A percentile compares a stretch with the other conserved stretches of the same genome.
These are phyloP conservation scores for Phaeotremella skinneri DNA, from an alignment of 768 basidiomycete species.

Conservation along the genomic window DNA sequence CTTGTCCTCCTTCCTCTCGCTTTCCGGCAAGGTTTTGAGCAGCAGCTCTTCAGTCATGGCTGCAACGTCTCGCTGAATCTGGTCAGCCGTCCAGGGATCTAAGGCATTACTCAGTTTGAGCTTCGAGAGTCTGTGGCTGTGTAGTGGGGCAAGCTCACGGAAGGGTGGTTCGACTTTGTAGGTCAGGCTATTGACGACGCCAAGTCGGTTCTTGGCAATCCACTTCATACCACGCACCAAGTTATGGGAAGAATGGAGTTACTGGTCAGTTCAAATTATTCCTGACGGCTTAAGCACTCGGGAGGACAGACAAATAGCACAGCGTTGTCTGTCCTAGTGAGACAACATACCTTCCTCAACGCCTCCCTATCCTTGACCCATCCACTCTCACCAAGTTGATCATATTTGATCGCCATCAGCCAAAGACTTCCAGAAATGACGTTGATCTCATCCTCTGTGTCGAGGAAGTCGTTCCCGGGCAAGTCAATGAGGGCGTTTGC, in stretches of 20 bases:
- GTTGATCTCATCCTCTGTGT: constrained; percentile 45
- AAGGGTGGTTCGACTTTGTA: constrained; percentile 43
- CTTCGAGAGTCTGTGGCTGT: neutral
- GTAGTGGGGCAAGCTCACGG: constrained; percentile 26
- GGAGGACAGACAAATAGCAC: no score
- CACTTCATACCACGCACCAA: constrained; percentile 17
- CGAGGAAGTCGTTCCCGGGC: constrained; percentile 33
- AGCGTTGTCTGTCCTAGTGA: no score
- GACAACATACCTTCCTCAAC: constrained; percentile 25
- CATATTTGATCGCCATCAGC: constrained; percentile 34
- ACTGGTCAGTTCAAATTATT: no score
- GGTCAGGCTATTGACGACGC: constrained; percentile 20
- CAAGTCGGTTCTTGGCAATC: constrained; percentile 23
- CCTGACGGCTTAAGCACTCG: no score
- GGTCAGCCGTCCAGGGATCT: constrained; percentile 37
- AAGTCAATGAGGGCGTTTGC: constrained; percentile 36
- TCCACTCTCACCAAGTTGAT: constrained; percentile 27
- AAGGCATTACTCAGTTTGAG: constrained; percentile 4
- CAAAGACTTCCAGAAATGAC: constrained; percentile 35
- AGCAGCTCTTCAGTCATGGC: constrained; percentile 41
- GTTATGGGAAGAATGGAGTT: no score
- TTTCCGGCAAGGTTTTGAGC: constrained; percentile 28
- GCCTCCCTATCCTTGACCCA: constrained; percentile 25
- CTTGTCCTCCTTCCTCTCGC: constrained; percentile 14
- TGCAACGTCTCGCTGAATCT: constrained; percentile 35